These are phyloP conservation scores for Barbarea vulgaris DNA, from an alignment of 345 rosid species.

Conservation along the genomic window DNA sequence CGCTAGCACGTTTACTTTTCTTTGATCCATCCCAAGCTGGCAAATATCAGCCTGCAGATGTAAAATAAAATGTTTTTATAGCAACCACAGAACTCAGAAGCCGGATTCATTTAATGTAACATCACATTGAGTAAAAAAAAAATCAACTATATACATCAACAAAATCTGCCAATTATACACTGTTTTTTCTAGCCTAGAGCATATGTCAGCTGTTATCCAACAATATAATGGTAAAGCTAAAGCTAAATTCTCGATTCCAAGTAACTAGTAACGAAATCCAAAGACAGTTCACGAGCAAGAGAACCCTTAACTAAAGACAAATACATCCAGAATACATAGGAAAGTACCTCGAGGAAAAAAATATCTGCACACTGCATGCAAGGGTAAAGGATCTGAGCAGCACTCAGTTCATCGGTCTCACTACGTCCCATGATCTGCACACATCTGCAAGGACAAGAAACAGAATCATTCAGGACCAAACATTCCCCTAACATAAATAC, in stretches of 20 bases:
- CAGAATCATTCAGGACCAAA: background rate
- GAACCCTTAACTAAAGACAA: background rate
- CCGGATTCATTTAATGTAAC: background rate
- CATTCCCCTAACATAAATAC: background rate
- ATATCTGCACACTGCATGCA: slow-evolving; percentile 98
- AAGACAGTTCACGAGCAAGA: background rate
- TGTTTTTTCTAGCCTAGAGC: background rate
- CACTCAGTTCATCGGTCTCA: slow-evolving; percentile 83
- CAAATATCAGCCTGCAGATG: slow-evolving; percentile 86
- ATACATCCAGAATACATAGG: background rate
- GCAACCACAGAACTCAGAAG: too few relatives aligned
- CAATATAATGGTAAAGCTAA: background rate
- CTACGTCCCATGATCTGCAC: slow-evolving; percentile 85
- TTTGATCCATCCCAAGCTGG: slow-evolving; percentile 92
- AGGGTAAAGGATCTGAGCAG: slow-evolving; percentile 85
- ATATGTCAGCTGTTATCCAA: background rate
- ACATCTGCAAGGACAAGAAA: slow-evolving; percentile 57
- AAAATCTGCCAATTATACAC: background rate
- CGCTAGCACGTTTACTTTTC: slow-evolving; percentile 85
- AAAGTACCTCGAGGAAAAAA: slow-evolving; percentile 77
- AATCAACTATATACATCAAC: background rate
- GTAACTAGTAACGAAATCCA: background rate
- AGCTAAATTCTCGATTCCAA: slow-evolving; percentile 1
- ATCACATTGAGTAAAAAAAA: background rate
- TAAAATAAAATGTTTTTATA: too few relatives aligned